These are phyloP conservation scores for Cryptosporidium felis DNA, from an alignment of 169 alveolate genomes.

Conservation along the genomic window DNA sequence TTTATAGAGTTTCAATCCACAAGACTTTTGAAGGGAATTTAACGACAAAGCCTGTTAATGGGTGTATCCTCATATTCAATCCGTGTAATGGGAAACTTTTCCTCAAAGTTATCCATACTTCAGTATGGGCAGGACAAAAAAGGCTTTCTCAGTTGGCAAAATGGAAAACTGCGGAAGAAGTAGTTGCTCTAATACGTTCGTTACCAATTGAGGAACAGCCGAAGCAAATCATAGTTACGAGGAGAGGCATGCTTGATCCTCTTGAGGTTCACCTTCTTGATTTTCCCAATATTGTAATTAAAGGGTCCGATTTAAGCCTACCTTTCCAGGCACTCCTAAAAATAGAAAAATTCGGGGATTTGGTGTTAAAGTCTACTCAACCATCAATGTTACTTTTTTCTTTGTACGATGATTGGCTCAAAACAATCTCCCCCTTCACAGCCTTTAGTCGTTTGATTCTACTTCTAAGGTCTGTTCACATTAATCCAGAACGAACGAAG, in stretches of 20 bases:
- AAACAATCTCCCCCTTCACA: conserved; percentile 96
- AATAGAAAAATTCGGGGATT: conserved; percentile 98
- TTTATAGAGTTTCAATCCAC: conserved; percentile 99
- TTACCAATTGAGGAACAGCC: conserved; percentile 99
- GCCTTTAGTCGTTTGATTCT: conserved; percentile 97
- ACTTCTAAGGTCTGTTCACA: conserved; percentile 97
- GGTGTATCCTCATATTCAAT: conserved; percentile 99
- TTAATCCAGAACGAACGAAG: conserved; percentile 97
- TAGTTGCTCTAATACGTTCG: conserved; percentile 99
- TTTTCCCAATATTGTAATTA: conserved; percentile 99
- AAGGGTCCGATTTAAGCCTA: conserved; percentile 97
- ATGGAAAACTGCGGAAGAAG: conserved; percentile 99
- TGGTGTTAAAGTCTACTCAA: conserved; percentile 98
- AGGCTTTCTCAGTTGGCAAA: conserved; percentile 99
- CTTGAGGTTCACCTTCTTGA: conserved; percentile 99
- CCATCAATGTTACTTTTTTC: conserved; percentile 99
- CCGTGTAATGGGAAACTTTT: conserved; percentile 99
- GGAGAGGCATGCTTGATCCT: conserved; percentile 99
- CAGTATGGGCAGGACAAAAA: conserved; percentile 99
- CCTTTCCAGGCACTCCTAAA: conserved; percentile 99
- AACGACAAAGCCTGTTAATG: conserved; percentile 99
- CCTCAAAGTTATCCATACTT: conserved; percentile 98
- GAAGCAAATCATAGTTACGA: conserved; percentile 98
- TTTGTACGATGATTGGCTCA: conserved; percentile 99
- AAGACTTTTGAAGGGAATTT: conserved; percentile 99